Base-by-base conservation (phyloP, 1,139 yeast species). In the Arxiozyma slooffiae region DNA sequence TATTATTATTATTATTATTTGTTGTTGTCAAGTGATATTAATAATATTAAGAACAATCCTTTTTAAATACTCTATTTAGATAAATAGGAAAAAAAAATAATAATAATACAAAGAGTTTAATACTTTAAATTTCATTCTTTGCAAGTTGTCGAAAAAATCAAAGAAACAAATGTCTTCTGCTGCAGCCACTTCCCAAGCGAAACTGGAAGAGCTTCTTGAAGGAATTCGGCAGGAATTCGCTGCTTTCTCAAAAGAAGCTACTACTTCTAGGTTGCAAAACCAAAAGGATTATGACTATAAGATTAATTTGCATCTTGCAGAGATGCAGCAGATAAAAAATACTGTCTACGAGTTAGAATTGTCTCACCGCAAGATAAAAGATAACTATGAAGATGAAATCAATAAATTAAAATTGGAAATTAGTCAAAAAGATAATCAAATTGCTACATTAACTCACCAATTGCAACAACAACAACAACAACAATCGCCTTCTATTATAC, bases 281-380 rank as follows among this genome's bases (percentile, higher is more conserved):
- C 92, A 89, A 72, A 96, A 89, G 67, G 97, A 90, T 66, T 87
- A 84, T 63, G 97, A 92, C 70, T 76, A 85, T 60, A 90, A 90
- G 67, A 83, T 88, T 66, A 83, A 81, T 66, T 96, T 89, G 70
- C 97, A 92, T 69, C 84, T 89, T 50, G 88, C 87, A 50, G 98
- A 92, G 69, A 84, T 92, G 81, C 94, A 89, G 65, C 95, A 87
- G 67, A 90, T 92, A 57, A 79, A 96, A 63, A 95, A 88, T 65
- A 87, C 96, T 18, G 96, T 92, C 47, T 89, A 84, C 65, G 97
- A 92, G 67, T 77, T 92, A 62, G 97, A 92, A 67, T 79, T 85
- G 79, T 94, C 95, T 46, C 97, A 92, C 71, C 77, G 96, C 60
- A 87, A 88, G 67, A 87, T 92, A 78, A 90, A 90, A 71, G 97